Base-by-base conservation (phyloP, 306 rosid genomes). In the Sphenostylis stenocarpa region DNA sequence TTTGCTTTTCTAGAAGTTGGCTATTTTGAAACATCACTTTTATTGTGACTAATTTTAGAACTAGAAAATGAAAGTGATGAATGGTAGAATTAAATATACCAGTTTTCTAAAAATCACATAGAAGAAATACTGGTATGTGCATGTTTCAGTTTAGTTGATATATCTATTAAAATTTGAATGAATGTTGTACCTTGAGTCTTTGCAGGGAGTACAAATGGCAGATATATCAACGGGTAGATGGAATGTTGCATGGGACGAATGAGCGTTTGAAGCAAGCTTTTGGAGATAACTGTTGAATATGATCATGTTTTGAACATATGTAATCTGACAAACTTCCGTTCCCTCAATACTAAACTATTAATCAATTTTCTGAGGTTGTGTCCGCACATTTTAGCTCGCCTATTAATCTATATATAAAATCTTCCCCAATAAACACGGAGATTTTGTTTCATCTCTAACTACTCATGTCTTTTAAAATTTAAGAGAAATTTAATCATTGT, bases 181-280 rank as follows among this genome's bases (percentile, higher is more conserved):
- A 47, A 33, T 57, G 45, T 47, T 53, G 23, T 33, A 53, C 53
- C 34, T n/a, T n/a, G 60, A 66, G 16, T 61, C 77, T 67, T 67
- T 64, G 72, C 72, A 68, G 70, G 80, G n/a, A 33, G 15, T 41
- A 60, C 7, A 49, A 72, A 19, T 23, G 21, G 4, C 2, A 23
- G 44, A 47, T 24, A 51, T 39, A 7, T 36, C 34, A 5, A 19
- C 4, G 10, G 69, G 51, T 57, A 56, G 56, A 66, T 53, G 67
- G 66, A 55, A 51, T 10, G 20, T 11, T 23, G 23, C 58, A 44
- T 14, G 23, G 15, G 17, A n/a, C 29, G 14, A 44, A 13, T 9
- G 19, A 28, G 60, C 48, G 10, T 29, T 53, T 53, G 45, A 24
- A 67, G 34, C 23, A 41, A 29, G 38, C 53, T 33, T 11, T 64